Base-by-base conservation (phyloP, 768 basidiomycete genomes). In the Antrodiella citrinella region DNA sequence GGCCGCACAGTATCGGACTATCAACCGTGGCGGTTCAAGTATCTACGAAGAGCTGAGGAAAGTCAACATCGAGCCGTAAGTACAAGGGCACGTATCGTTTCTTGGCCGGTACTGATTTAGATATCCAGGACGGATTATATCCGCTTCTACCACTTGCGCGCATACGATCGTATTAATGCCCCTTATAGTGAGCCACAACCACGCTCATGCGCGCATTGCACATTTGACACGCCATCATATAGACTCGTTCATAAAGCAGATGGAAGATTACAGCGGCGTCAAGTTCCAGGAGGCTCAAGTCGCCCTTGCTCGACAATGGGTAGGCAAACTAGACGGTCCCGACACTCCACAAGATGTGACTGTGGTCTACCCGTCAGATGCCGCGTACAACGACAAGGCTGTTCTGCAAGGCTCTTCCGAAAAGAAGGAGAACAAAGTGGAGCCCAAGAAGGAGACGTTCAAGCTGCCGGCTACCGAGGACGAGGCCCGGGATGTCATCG, bases 81-180 rank as follows among this genome's bases (percentile, higher is more conserved):
- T 62, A n/a, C n/a, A n/a, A n/a, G n/a, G n/a, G n/a, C n/a, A n/a
- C n/a, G 13, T 2, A 43, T 25, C 46, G 5, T 18, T 46, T n/a
- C 7, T 22, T 3, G 12, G 13, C 4, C 30, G n/a, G n/a, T n/a
- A n/a, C n/a, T n/a, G 2, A 15, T 20, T 44, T 26, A 7, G 15
- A 18, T 47, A 39, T 13, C 44, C 54, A 91, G 90, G n/a, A 59
- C 71, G 68, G 83, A 93, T 51, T 93, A 86, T 62, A 87, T 96
- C 57, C 78, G 84, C 10, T 91, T 96, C 75, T 97, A 89, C 70
- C 92, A 98, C 67, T 74, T 99, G 21, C 79, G 96, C 24, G 72
- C 84, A 1, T 99, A 94, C 62, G 94, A 97, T 62, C 75, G 93
- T 21, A 89, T 94, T 60, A 93, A 92, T 60, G 83, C 84, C 0